Base-by-base conservation (phyloP, 2,329 filamentous ascomycete genomes). In the Aspergillus eucalypticola region DNA sequence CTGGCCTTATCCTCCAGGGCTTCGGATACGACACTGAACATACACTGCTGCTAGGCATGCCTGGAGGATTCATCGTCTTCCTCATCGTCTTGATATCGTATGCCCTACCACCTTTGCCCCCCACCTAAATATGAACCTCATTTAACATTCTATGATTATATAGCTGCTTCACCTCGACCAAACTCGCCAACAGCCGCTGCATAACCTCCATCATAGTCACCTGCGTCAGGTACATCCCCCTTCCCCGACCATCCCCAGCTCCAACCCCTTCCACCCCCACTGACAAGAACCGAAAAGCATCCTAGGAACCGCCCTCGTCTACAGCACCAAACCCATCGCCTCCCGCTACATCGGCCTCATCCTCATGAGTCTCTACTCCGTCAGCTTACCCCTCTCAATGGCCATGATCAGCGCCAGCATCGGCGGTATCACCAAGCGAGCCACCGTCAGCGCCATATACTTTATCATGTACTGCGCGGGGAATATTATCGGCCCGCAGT, bases 371-470 rank as follows among this genome's bases (percentile, higher is more conserved):
- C 70, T 75, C 2, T 78, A 75, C 58, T 72, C 75, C 13, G 66
- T 70, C 8, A 66, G 74, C 39, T 78, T 78, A 55, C 67, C 79
- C 8, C 56, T 79, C 3, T 62, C 65, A 7, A 71, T 79, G 41
- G 74, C 77, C 1, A 76, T 78, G 72, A 76, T 81, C 49, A 75
- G 78, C 3, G 75, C 72, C 5, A 83, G 83, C 61, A 70, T 81
- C 7, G 80, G 77, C 3, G 81, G 80, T 0, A 80, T 82, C 56
- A 81, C 79, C 1, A 83, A 83, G 66, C 78, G 79, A 56, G 78
- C 79, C 11, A 81, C 79, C 0, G 75, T 78, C 6, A 80, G 76
- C 23, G 79, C 80, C 0, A 62, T 83, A 8, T 73, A 77, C 8
- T 77, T 81, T 41, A 71, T 81, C 19, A 70, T 73, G 29, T 81